Conservation (phyloP, 805 yeast species). For the Zygoascus biomembranicola region DNA sequence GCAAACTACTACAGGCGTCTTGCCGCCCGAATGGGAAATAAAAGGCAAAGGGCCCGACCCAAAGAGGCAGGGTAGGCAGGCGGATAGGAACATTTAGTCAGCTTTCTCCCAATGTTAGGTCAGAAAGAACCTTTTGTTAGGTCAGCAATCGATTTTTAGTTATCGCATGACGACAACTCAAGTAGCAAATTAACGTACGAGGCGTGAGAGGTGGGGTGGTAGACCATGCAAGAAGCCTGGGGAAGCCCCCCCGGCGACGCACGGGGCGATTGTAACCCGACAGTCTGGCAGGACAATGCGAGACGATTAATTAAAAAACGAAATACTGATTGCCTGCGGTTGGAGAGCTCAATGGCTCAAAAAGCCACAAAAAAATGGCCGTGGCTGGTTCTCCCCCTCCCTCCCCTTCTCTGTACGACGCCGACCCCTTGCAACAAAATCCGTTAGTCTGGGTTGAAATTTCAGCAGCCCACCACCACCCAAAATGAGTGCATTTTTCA, state of each 20-base stretch:
- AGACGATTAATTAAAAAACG: too few relatives aligned
- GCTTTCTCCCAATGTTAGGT: neutral
- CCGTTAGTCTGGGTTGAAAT: too few relatives aligned
- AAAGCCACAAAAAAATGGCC: too few relatives aligned
- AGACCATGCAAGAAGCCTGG: too few relatives aligned
- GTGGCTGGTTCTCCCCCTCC: too few relatives aligned
- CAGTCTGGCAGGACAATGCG: too few relatives aligned
- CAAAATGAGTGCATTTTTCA: conserved; percentile 8
- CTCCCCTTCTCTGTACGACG: too few relatives aligned
- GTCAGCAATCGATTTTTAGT: neutral
- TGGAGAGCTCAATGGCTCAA: too few relatives aligned
- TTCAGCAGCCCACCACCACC: neutral
- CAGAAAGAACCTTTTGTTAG: neutral
- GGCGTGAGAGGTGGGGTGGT: neutral
- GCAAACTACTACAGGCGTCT: neutral
- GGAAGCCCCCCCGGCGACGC: too few relatives aligned
- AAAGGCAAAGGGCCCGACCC: neutral
- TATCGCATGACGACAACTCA: neutral
- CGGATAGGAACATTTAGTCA: neutral
- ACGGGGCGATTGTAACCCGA: too few relatives aligned
- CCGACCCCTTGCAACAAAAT: too few relatives aligned
- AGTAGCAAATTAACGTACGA: neutral
- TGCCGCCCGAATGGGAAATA: neutral
- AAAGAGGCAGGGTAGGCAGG: neutral
- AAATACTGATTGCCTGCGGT: too few relatives aligned